phyloP scores from a whole-genome alignment of 2,329 filamentous ascomycete genomes.

The Aspergillus alliaceus region DNA sequence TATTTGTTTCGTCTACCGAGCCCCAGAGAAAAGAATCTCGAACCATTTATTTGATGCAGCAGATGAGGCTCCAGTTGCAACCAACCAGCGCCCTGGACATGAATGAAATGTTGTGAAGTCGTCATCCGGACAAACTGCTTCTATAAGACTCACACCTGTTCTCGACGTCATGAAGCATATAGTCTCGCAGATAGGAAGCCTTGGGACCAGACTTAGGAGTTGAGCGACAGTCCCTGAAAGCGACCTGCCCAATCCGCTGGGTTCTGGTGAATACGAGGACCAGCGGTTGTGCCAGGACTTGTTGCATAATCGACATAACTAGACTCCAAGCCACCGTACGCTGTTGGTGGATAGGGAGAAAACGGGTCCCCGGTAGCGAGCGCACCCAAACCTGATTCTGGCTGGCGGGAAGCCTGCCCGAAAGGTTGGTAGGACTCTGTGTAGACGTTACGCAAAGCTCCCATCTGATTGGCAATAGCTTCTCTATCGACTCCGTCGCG shows the following conservation, averaged over 20 bases:
- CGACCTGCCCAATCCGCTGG: conserved; percentile 60
- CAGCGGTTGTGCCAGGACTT: conserved; percentile 36
- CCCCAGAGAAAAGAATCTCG: not conserved
- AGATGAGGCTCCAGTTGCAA: not conserved
- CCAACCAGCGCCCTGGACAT: not conserved
- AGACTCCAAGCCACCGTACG: conserved; percentile 41
- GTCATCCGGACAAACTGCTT: not conserved
- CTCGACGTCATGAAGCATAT: not conserved
- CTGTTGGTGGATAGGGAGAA: conserved; percentile 29
- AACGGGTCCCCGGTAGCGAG: conserved; percentile 39
- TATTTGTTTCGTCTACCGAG: not conserved
- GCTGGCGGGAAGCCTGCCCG: conserved; percentile 30
- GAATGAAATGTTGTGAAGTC: not conserved
- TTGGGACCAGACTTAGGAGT: conserved; percentile 45
- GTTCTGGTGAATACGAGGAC: conserved; percentile 32
- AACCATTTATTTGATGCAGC: not conserved
- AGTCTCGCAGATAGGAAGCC: not conserved
- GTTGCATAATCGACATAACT: conserved; percentile 32
- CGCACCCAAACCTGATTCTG: conserved; percentile 29
- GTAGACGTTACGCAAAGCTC: conserved; percentile 34
- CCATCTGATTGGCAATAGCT: conserved; percentile 25
- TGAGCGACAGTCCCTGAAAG: conserved; percentile 73
- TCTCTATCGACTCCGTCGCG: conserved; percentile 36
- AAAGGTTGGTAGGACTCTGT: conserved; percentile 40
- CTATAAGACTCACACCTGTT: not conserved